Evolutionary conservation across 805 yeast species (phyloP).

Genomic region (Myxozyma sirexii): DNA sequence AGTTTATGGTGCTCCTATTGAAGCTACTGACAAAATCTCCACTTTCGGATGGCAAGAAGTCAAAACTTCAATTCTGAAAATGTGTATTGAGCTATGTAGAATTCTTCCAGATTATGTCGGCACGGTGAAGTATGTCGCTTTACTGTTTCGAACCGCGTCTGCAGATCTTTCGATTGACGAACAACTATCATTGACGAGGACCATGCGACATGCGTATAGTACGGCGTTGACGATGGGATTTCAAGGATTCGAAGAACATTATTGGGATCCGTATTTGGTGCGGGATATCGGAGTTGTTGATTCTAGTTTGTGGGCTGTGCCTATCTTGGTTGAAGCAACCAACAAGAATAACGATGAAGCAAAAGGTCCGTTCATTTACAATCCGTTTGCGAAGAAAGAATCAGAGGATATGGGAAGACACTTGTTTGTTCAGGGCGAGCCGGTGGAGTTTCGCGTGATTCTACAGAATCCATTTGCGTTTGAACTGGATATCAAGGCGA

Average conservation of each 20-base stretch:
- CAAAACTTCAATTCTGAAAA: slow-evolving; percentile 57
- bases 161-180: slow-evolving; percentile 26
- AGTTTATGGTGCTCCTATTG: slow-evolving; percentile 54
- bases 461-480: slow-evolving; percentile 82
- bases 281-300: slow-evolving; percentile 50
- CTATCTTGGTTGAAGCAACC: neutral
- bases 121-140: slow-evolving; percentile 38
- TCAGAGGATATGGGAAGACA: slow-evolving; percentile 36
- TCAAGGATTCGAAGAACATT: slow-evolving; percentile 42
- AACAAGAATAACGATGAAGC: slow-evolving; percentile 11
- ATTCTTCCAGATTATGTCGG: slow-evolving; percentile 52
- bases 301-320: slow-evolving; percentile 32
- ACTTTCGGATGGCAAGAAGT: slow-evolving; percentile 56
- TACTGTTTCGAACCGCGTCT: slow-evolving; percentile 25
- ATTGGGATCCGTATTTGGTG: slow-evolving; percentile 76
- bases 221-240: slow-evolving; percentile 24
- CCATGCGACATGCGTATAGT: slow-evolving; percentile 22
- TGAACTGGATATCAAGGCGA: slow-evolving; percentile 58
- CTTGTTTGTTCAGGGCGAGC: slow-evolving; percentile 62
- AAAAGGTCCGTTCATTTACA: slow-evolving; percentile 53
- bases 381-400: slow-evolving; percentile 52
- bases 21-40: slow-evolving; percentile 24
- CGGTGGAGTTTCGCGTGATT: slow-evolving; percentile 56
- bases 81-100: slow-evolving; percentile 58
- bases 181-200: slow-evolving; percentile 18